Percentiles rank a stretch among this genome's conserved stretches.
Conservation (phyloP, 2,329 filamentous ascomycete species). For the Karstenula rhodostoma region DNA sequence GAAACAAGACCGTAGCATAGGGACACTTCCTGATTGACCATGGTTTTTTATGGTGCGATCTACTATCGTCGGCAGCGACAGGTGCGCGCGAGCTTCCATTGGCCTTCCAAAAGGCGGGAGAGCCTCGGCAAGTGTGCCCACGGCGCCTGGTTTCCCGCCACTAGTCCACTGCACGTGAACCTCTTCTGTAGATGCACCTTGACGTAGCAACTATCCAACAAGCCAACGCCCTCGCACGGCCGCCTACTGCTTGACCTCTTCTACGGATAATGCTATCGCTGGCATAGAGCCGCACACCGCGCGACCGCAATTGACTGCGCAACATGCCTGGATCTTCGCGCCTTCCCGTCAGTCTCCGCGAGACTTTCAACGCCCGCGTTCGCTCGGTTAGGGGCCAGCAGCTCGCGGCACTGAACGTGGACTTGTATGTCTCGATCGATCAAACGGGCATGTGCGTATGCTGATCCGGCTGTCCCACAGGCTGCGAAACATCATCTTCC, state of each 20-base stretch:
- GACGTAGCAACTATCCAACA: slow-evolving; percentile 9
- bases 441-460: not conserved
- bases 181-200: slow-evolving; percentile 3
- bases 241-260: not conserved
- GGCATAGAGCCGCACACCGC: slow-evolving; percentile 5
- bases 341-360: slow-evolving; percentile 75
- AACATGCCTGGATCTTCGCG: slow-evolving; percentile 67
- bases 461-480: slow-evolving; percentile 53
- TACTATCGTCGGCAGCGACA: not conserved
- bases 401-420: slow-evolving; percentile 69
- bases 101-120: slow-evolving; percentile 11
- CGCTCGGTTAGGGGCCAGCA: slow-evolving; percentile 62
- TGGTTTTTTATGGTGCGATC: not conserved
- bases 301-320: not conserved
- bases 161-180: slow-evolving; percentile 20
- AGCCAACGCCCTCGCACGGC: not conserved
- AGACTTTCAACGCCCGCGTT: slow-evolving; percentile 70
- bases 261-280: slow-evolving; percentile 16
- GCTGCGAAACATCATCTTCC: slow-evolving; percentile 85
- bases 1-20: not conserved
- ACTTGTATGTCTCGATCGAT: slow-evolving; percentile 63
- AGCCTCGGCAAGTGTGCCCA: slow-evolving; percentile 15
- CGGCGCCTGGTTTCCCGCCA: slow-evolving; percentile 2
- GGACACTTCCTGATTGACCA: not conserved
- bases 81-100: slow-evolving; percentile 2